Conservation (phyloP, 306 rosid genomes). For the Psophocarpus tetragonolobus region DNA sequence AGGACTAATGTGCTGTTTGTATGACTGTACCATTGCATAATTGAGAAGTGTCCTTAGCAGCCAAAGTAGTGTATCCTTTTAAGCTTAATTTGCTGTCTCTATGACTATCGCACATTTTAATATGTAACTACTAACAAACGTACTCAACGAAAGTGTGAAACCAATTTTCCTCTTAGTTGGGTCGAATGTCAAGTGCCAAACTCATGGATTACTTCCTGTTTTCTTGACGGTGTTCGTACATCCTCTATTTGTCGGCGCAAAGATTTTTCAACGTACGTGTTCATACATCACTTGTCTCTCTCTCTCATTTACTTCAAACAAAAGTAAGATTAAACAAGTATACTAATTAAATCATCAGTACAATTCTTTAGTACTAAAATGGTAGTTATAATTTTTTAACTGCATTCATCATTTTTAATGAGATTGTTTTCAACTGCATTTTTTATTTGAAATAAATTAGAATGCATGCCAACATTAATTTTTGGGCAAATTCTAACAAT, state of each 20-base stretch:
- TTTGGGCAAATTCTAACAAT: neutral
- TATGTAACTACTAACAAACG: neutral
- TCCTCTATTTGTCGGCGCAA: conserved; percentile 30
- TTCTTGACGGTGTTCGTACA: conserved; percentile 46
- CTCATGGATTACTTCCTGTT: conserved; percentile 20
- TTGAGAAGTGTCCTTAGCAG: neutral
- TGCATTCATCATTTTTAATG: neutral
- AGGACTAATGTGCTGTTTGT: conserved; percentile 37
- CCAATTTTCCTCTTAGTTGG: neutral
- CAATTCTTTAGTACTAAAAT: neutral
- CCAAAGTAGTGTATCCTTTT: neutral
- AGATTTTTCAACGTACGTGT: conserved; percentile 8
- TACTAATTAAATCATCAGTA: neutral
- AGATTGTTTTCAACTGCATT: neutral
- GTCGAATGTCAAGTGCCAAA: conserved; percentile 30
- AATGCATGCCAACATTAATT: neutral
- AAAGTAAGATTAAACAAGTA: neutral
- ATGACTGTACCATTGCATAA: conserved; percentile 15
- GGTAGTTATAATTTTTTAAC: neutral
- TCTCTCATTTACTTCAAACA: neutral
- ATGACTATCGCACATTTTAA: neutral
- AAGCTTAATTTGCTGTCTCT: conserved; percentile 25
- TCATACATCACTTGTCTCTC: neutral
- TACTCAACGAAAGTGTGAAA: neutral
- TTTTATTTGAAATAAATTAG: too few relatives aligned